Evolutionary conservation across 2,329 filamentous ascomycete species (phyloP).

Genomic region (Trichoderma polysporum): DNA sequence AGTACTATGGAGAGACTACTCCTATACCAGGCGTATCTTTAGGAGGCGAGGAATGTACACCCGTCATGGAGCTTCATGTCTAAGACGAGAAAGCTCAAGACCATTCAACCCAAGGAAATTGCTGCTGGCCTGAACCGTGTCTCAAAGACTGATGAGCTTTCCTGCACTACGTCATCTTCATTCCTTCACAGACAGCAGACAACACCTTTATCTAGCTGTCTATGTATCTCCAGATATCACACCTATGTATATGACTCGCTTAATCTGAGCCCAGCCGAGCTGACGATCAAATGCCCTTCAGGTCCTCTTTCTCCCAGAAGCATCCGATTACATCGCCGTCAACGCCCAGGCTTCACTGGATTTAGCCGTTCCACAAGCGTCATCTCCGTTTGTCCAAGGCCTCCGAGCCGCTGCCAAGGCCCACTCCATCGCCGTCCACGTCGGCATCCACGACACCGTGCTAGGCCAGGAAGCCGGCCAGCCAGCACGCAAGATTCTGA

Average conservation of each 20-base stretch:
- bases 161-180: neutral
- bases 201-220: neutral
- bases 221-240: neutral
- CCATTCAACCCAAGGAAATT: neutral
- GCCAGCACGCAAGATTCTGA: constrained; percentile 41
- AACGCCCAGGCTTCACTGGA: constrained; percentile 66
- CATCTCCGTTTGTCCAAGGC: constrained; percentile 73
- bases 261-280: neutral
- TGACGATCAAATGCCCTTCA: constrained; percentile 32
- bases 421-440: constrained; percentile 70
- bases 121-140: constrained; percentile 3
- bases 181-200: neutral
- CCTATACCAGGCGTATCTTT: neutral
- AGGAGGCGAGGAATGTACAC: neutral
- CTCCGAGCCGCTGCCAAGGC: constrained; percentile 66
- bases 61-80: neutral
- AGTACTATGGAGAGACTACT: neutral
- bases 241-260: neutral
- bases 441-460: constrained; percentile 78
- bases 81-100: neutral
- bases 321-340: constrained; percentile 80
- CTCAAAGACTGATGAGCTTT: neutral
- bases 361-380: constrained; percentile 65
- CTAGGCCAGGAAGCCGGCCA: constrained; percentile 10
- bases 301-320: constrained; percentile 89